Evolutionary conservation across 2,329 filamentous ascomycete species (phyloP), one percentile per base, ranked within the genome.

Genomic region (Pseudopithomyces chartarum): DNA sequence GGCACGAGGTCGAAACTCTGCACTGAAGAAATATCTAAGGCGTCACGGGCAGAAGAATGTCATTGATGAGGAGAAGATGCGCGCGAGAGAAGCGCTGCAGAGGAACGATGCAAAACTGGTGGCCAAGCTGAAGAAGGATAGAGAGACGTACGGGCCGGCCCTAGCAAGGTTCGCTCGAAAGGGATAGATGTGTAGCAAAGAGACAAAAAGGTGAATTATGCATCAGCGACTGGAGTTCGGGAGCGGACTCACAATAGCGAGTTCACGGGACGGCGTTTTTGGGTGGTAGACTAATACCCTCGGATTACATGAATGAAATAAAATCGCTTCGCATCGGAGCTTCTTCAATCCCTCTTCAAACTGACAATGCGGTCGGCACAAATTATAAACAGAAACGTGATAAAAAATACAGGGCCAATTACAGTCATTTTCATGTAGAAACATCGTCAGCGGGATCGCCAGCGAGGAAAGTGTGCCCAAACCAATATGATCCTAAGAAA

Each of bases 31-130:
- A 75, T 93, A 96, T 73, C 78, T 98, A 70, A 83, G 95, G 64
- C 98, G 98, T 86, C 93, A 95, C 80, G 88, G 91, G 44, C 89
- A 89, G 70, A 91, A 90, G 83, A 98, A 98, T 75, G 86, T 99
- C 56, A 92, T 99, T 74, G 95, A 99, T 80, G 95, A 97, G 83
- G 93, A 94, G 84, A 88, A 90, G 72, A 78, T 97, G 76, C 88
- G 89, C 73, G 89, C 93, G 46, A 91, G 97, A 75, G 91, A 92
- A 78, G 81, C 97, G 73, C 88, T 89, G 80, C 85, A 86, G 73
- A 82, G 84, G 63, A 82, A 84, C 68, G 87, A 88, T 64, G 86
- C 89, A 75, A 86, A 86, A 75, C 85, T 88, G 66, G 84, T 88
- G 73, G 85, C 65, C 55, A 70, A 66, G 50, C 58, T 88, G 73